Base-by-base conservation (phyloP, 2,329 filamentous ascomycete genomes). In the Fusarium subtropicale region DNA sequence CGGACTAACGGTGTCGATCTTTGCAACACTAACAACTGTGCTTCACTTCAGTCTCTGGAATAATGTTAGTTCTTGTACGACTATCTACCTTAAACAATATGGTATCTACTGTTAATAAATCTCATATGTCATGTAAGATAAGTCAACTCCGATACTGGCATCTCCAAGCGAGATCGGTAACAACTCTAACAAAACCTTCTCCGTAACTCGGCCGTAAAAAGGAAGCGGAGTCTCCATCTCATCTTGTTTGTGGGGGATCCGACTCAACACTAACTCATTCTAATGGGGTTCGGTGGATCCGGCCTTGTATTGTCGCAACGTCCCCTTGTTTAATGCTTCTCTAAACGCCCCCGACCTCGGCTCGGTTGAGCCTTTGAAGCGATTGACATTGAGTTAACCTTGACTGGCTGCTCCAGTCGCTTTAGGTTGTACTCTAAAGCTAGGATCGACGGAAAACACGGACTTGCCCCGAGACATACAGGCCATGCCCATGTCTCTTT, bases 81-180 rank as follows among this genome's bases (percentile, higher is more conserved):
- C 12, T 30, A 16, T 6, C 8, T 20, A 12, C 18, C 13, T 11
- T 16, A 26, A 34, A 10, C 20, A 39, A 39, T 3, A 30, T 28
- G 6, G n/a, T 51, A 30, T 52, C 24, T 30, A 11, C 20, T 39
- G 53, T 47, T 46, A 24, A 20, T 51, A 54, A 66, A 33, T 6
- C 15, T 7, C 30, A 34, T 42, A 51, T 54, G 52, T 51, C 57
- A 67, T 44, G 31, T 16, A 26, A 54, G 47, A 36, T 50, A 45
- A 31, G 39, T 26, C 20, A 45, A 28, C 38, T 68, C 64, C 65
- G 64, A 67, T 66, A 30, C 36, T 62, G 45, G 45, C 33, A 20
- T 63, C 18, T 22, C 18, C 13, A 67, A 71, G 63, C 67, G 67
- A 70, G 63, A 70, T 70, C 67, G 67, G 67, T 55, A 53, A 47